phyloP scores from a whole-genome alignment of 2,329 filamentous ascomycete genomes.

The Fusarium solani-melongenae region DNA sequence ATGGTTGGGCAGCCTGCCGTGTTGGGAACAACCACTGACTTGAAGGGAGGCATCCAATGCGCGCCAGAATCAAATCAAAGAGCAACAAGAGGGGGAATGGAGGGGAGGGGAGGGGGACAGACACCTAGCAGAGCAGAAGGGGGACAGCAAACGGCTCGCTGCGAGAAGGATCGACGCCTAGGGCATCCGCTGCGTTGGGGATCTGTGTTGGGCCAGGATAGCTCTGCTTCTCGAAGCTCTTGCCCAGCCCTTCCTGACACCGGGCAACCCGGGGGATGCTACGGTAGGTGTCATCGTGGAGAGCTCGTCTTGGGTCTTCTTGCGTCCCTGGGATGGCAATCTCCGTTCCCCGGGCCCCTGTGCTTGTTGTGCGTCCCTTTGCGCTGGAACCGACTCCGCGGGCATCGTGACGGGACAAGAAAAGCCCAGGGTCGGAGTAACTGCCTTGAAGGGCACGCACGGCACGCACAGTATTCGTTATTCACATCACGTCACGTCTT shows the following conservation, averaged over 20 bases:
- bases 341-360: slow-evolving; percentile 33
- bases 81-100: slow-evolving; percentile 23
- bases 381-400: slow-evolving; percentile 36
- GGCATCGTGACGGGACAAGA: slow-evolving; percentile 18
- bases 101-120: slow-evolving; percentile 13
- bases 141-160: slow-evolving; percentile 18
- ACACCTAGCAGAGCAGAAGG: slow-evolving; percentile 1
- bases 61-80: slow-evolving; percentile 8
- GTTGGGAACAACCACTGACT: slow-evolving; percentile 14
- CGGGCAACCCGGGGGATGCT: slow-evolving; percentile 34
- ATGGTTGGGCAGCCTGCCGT: slow-evolving; percentile 1
- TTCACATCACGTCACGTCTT: slow-evolving; percentile 17
- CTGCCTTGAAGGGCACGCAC: slow-evolving; percentile 14
- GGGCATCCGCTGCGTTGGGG: slow-evolving; percentile 38
- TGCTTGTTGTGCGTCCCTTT: slow-evolving; percentile 22
- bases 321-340: slow-evolving; percentile 9
- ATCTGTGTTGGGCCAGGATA: slow-evolving; percentile 28
- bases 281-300: slow-evolving; percentile 24
- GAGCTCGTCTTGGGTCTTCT: not conserved
- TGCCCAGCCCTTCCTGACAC: slow-evolving; percentile 24
- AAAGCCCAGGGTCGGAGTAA: slow-evolving; percentile 25
- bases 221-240: slow-evolving; percentile 41
- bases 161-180: slow-evolving; percentile 42
- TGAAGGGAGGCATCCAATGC: slow-evolving; percentile 33
- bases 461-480: slow-evolving; percentile 2